Evolutionary conservation across 371 early-diverging fungal genomes (phyloP), one percentile per base, ranked within the genome.

Genomic region (Synchytrium microbalum): DNA sequence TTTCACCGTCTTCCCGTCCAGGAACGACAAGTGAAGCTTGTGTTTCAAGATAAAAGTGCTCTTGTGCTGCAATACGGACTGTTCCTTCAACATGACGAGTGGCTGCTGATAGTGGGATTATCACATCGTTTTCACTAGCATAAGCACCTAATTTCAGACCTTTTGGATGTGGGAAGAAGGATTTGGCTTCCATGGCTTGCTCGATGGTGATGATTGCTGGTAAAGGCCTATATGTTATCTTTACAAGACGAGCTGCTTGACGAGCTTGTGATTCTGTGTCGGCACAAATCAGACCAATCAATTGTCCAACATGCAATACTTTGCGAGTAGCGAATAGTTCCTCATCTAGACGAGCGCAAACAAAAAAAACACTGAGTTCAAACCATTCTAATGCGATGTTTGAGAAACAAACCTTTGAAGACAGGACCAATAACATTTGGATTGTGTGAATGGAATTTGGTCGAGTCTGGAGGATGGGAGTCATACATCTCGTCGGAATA

Each of bases 21-120:
- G 88, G 87, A 64, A 87, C 83, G 30, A 80, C 83, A 14, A 88
- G 59, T 1, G 81, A 75, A 3, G 78, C 56, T 29, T 56, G 56
- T 29, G 56, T 87, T 71, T 91, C 91, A 53, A 89, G 75, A 65
- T 88, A 89, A 66, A 90, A 89, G 63, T 88, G 86, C 71, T 90
- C 87, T 69, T 88, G 89, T n/a, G 77, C 84, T 51, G 78, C 78
- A 58, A 85, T 75, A n/a, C 81, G 71, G 30, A 75, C 77, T 64
- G 72, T 71, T 46, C 87, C 88, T 65, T 79, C 76, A 57, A 87
- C 71, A 58, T 80, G 61, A 53, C 66, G 66, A 63, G 68, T 72
- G 38, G 75, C 85, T 76, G 56, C 56, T 66, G 31, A 54, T 64
- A 54, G 74, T 67, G 63, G 74, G 32, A 86, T 72, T 1, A 74